These are phyloP conservation scores for Acorus calamus DNA, from an alignment of 106 monocot species.

Conservation along the genomic window DNA sequence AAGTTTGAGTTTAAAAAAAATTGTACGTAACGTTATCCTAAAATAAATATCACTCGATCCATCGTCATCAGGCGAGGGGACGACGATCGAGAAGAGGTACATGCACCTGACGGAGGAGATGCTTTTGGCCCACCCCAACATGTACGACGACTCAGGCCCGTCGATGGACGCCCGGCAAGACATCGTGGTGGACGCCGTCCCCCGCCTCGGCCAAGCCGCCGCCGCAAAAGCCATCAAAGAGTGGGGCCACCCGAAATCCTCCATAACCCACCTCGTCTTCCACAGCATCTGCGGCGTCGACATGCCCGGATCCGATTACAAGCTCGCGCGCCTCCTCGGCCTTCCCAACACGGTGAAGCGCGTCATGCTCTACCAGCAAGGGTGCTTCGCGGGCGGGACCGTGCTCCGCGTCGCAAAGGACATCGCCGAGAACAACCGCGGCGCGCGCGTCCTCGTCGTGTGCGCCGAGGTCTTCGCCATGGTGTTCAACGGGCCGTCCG, in stretches of 20 bases:
- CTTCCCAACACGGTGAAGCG: slow-evolving; percentile 57
- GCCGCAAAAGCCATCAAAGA: slow-evolving; percentile 53
- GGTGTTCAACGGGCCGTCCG: slow-evolving; percentile 54
- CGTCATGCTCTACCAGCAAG: slow-evolving; percentile 66
- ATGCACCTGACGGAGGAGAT: slow-evolving; percentile 54
- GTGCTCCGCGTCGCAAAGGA: slow-evolving; percentile 71
- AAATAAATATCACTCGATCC: no score
- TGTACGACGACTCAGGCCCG: slow-evolving; percentile 55
- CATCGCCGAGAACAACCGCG: slow-evolving; percentile 81
- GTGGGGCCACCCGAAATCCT: slow-evolving; percentile 64
- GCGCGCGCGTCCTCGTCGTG: slow-evolving; percentile 53
- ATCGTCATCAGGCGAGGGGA: slow-evolving; percentile 23
- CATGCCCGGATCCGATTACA: slow-evolving; percentile 85
- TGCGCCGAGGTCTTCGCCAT: slow-evolving; percentile 74
- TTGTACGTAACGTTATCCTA: no score
- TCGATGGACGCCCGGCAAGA: slow-evolving; percentile 58
- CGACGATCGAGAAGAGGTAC: slow-evolving; percentile 46
- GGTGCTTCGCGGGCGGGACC: slow-evolving; percentile 65
- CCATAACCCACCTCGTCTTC: slow-evolving; percentile 67
- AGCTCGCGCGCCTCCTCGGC: slow-evolving; percentile 61
- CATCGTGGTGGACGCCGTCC: slow-evolving; percentile 54
- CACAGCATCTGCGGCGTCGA: slow-evolving; percentile 65
- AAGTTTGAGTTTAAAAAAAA: no score
- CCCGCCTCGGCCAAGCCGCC: slow-evolving; percentile 53
- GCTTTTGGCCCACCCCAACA: slow-evolving; percentile 37